A percentile compares a stretch with the other conserved stretches of the same genome.
Evolutionary conservation across 805 yeast genomes (phyloP).

Genomic region (Zygosaccharomyces lentus): DNA sequence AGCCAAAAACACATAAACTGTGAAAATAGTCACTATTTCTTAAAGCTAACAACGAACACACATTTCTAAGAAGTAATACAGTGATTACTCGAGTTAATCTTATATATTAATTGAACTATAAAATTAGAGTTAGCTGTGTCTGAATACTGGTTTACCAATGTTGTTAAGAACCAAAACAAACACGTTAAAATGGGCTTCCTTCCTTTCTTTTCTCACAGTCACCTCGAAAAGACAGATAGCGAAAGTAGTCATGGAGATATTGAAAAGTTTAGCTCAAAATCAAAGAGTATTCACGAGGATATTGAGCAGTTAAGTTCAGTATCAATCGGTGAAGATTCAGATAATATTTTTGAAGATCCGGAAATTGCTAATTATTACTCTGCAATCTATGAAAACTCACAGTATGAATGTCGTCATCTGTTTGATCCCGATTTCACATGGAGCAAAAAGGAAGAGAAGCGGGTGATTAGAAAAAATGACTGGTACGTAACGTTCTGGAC

Average conservation of each 20-base stretch:
- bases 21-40: too few relatives aligned
- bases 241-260: background rate
- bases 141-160: too few relatives aligned
- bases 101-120: too few relatives aligned
- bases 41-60: too few relatives aligned
- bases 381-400: constrained; percentile 42
- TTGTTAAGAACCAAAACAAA: background rate
- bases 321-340: constrained; percentile 4
- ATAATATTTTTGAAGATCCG: constrained; percentile 37
- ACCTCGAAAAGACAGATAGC: background rate
- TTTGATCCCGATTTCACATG: constrained; percentile 59
- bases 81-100: too few relatives aligned
- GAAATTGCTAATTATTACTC: constrained; percentile 44
- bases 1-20: too few relatives aligned
- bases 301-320: constrained; percentile 9
- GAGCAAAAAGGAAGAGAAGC: constrained; percentile 49
- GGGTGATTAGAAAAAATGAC: constrained; percentile 49
- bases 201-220: background rate
- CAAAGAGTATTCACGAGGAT: background rate
- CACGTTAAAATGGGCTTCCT: background rate
- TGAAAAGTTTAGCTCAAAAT: constrained; percentile 9
- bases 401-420: constrained; percentile 51
- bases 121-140: too few relatives aligned
- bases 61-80: too few relatives aligned
- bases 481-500: constrained; percentile 54